Percentiles rank a stretch among this genome's conserved stretches.
Conservation (phyloP, 495 filamentous ascomycete genomes). For the Hypoxylon intermedium region DNA sequence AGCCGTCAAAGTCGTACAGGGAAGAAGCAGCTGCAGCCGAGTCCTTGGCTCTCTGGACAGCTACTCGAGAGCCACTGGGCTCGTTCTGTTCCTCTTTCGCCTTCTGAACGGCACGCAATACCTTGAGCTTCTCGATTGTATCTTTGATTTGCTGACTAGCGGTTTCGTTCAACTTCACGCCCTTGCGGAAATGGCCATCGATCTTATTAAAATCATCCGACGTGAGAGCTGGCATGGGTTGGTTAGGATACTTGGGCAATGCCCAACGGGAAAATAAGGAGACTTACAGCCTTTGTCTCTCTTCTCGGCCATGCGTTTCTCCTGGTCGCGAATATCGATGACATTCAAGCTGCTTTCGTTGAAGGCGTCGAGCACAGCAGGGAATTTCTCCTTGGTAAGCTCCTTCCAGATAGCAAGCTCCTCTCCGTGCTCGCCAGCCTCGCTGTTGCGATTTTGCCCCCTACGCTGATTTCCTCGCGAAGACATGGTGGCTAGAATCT, state of each 20-base stretch:
- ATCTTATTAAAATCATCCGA: conserved; percentile 45
- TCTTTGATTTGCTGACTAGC: conserved; percentile 46
- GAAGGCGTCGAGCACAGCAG: conserved; percentile 46
- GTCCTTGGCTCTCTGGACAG: too few species aligned
- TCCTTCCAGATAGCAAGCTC: conserved; percentile 55
- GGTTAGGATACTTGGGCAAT: neutral
- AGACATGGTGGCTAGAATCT: conserved; percentile 44
- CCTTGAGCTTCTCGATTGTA: conserved; percentile 54
- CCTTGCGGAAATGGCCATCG: conserved; percentile 49
- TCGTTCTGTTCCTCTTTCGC: conserved; percentile 70
- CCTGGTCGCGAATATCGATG: conserved; percentile 50
- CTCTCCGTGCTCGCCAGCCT: conserved; percentile 54
- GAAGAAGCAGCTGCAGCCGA: too few species aligned
- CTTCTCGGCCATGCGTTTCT: conserved; percentile 53
- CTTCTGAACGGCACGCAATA: conserved; percentile 54
- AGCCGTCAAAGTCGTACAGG: too few species aligned
- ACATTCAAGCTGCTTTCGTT: conserved; percentile 52
- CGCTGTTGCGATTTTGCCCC: conserved; percentile 57
- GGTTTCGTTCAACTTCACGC: conserved; percentile 51
- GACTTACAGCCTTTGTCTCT: conserved; percentile 42
- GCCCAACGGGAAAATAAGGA: neutral
- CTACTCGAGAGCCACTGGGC: conserved; percentile 35
- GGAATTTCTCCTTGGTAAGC: conserved; percentile 54
- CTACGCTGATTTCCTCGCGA: conserved; percentile 54
- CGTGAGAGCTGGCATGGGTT: conserved; percentile 22